Base-by-base conservation (phyloP, 345 rosid species). In the Rhodomyrtus tomentosa region DNA sequence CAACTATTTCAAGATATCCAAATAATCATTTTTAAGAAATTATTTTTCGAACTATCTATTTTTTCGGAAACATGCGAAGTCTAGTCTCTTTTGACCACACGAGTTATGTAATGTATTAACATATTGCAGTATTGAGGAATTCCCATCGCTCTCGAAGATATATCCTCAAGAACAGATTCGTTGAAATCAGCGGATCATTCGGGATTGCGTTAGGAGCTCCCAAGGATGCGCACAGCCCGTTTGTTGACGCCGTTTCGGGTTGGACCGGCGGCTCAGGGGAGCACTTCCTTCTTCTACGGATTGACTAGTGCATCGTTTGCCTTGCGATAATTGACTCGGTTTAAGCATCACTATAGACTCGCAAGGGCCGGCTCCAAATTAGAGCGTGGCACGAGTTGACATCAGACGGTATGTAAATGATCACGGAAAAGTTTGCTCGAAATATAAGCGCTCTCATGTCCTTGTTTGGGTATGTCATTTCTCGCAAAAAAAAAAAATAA, bases 41-140 rank as follows among this genome's bases (percentile, higher is more conserved):
- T 12, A 12, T n/a, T 4, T 11, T 56, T 25, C 0, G n/a, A n/a
- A n/a, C 5, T 12, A 2, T 3, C 0, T 12, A n/a, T n/a, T n/a
- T 55, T 21, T 25, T 9, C 3, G 6, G 48, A 7, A 45, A 45
- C 10, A 45, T 6, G 8, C 6, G 8, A 7, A 45, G 10, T 45
- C 49, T 45, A 45, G 9, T 45, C 49, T 45, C 49, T 16, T 27
- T 59, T 32, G 40, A 7, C 15, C 22, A 2, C 22, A 5, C 54
- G 21, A 52, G 6, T 52, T 7, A 21, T 7, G 1, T 3, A n/a
- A 11, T 6, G 56, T 0, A 25, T 8, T 54, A n/a, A 5, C 24
- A 36, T 36, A 6, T 4, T 8, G 76, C 3, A 20, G 24, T 18
- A 68, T 20, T 18, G 76, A 18, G 14, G 1, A 58, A 58, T 29